Evolutionary conservation across 306 rosid species (phyloP).

Genomic region (Citrullus mucosospermus): DNA sequence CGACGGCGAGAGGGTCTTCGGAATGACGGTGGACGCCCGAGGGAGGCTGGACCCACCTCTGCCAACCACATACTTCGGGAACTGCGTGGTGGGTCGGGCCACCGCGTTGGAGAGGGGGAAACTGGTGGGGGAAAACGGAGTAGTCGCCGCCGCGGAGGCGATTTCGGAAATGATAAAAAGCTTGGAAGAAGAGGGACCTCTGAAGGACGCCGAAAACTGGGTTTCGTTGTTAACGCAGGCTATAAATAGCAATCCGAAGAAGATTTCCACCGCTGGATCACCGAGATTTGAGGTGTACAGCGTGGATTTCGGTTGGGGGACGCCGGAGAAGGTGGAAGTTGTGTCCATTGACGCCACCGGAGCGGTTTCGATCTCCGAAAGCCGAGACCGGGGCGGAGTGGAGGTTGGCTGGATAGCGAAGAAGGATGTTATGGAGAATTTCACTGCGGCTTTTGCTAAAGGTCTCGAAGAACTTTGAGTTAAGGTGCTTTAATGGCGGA

Average conservation of each 20-base stretch:
- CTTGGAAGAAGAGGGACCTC: background rate
- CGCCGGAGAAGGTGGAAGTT: slow-evolving; percentile 15
- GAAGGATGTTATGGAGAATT: slow-evolving; percentile 9
- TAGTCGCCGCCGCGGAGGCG: background rate
- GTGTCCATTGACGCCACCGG: slow-evolving; percentile 1
- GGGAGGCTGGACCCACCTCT: background rate
- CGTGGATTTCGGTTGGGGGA: slow-evolving; percentile 39
- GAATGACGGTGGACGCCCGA: background rate
- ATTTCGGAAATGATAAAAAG: background rate
- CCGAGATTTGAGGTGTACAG: slow-evolving; percentile 16
- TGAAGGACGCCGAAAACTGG: background rate
- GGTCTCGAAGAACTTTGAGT: slow-evolving; percentile 5
- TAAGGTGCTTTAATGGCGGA: background rate
- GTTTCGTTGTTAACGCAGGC: background rate
- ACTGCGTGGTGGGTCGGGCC: background rate
- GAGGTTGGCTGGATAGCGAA: slow-evolving; percentile 16
- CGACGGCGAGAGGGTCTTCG: background rate
- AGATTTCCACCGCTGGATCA: slow-evolving; percentile 10
- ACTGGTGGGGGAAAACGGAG: background rate
- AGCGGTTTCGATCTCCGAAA: background rate
- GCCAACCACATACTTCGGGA: background rate
- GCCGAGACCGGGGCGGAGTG: slow-evolving; percentile 13
- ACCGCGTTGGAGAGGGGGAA: background rate
- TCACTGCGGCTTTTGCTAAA: slow-evolving; percentile 2
- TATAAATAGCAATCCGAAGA: background rate